phyloP scores from a whole-genome alignment of 2,329 filamentous ascomycete species.

The Ophiostoma angusticollis region DNA sequence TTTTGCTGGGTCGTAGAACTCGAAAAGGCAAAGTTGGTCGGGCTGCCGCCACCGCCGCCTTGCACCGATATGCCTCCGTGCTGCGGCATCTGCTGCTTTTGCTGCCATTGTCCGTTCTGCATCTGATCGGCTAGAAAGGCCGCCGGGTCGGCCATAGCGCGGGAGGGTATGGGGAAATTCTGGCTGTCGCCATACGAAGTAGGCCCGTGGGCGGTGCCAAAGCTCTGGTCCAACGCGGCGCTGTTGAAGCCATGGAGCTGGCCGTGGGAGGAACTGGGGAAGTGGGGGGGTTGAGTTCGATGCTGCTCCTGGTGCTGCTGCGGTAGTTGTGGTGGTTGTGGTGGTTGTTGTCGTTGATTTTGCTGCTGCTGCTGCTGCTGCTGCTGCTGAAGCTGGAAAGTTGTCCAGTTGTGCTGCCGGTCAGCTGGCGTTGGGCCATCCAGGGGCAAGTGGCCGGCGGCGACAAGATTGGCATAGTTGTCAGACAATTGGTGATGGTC shows the following conservation, averaged over 20 bases:
- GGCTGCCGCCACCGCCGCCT: too few relatives aligned
- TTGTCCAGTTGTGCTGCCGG: slow-evolving; percentile 4
- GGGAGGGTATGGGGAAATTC: too few relatives aligned
- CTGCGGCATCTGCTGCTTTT: not conserved
- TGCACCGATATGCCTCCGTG: too few relatives aligned
- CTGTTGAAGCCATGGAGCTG: too few relatives aligned
- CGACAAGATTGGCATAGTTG: slow-evolving; percentile 3
- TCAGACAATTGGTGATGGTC: not conserved
- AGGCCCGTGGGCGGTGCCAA: too few relatives aligned
- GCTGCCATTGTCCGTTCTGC: not conserved
- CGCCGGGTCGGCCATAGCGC: too few relatives aligned
- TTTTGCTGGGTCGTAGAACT: too few relatives aligned
- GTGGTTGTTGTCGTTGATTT: not conserved
- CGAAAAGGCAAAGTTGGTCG: too few relatives aligned
- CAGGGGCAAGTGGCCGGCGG: not conserved
- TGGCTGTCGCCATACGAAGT: too few relatives aligned
- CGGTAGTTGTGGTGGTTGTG: not conserved
- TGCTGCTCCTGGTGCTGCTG: not conserved
- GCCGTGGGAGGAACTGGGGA: too few relatives aligned
- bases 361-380: slow-evolving; percentile 1
- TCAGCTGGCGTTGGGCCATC: not conserved
- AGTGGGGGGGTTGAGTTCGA: not conserved
- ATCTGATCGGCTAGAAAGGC: not conserved
- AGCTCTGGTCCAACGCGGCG: too few relatives aligned
- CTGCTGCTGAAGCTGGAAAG: slow-evolving; percentile 4